Evolutionary conservation across 2,329 filamentous ascomycete species (phyloP).

Genomic region (Talaromyces marneffei): DNA sequence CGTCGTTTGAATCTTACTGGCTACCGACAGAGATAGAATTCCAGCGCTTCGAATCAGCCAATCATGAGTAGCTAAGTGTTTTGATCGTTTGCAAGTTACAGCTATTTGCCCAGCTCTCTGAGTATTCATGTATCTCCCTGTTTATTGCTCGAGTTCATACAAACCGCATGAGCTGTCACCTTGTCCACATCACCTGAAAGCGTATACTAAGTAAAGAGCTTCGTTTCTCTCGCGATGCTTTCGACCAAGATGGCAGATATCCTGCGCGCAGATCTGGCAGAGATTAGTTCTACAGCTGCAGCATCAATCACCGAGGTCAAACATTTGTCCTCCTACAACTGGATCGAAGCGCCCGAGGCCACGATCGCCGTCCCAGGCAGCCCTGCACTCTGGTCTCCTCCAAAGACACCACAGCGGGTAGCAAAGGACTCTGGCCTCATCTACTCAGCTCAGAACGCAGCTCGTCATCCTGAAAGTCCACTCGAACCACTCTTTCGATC

Average conservation of each 20-base stretch:
- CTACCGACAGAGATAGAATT: neutral
- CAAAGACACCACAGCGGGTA: constrained; percentile 20
- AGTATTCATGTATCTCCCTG: neutral
- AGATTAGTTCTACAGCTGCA: neutral
- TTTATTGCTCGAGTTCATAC: neutral
- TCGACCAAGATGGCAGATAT: neutral
- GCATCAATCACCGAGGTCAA: constrained; percentile 24
- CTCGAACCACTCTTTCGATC: constrained; percentile 46
- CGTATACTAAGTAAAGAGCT: neutral
- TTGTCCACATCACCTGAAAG: neutral
- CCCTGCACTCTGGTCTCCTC: constrained; percentile 35
- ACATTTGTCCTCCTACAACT: constrained; percentile 48
- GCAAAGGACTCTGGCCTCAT: constrained; percentile 30
- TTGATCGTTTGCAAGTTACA: neutral
- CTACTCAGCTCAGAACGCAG: constrained; percentile 45
- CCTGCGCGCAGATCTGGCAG: neutral
- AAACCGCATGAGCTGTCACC: neutral
- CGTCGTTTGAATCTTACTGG: neutral
- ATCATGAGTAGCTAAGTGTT: neutral
- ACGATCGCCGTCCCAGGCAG: constrained; percentile 47
- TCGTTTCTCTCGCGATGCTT: neutral
- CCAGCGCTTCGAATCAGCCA: neutral
- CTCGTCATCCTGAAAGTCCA: constrained; percentile 39
- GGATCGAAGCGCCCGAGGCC: constrained; percentile 38
- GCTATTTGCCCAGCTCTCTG: neutral